Conservation (phyloP, 257 asterid species). For the Salvia miltiorrhiza region DNA sequence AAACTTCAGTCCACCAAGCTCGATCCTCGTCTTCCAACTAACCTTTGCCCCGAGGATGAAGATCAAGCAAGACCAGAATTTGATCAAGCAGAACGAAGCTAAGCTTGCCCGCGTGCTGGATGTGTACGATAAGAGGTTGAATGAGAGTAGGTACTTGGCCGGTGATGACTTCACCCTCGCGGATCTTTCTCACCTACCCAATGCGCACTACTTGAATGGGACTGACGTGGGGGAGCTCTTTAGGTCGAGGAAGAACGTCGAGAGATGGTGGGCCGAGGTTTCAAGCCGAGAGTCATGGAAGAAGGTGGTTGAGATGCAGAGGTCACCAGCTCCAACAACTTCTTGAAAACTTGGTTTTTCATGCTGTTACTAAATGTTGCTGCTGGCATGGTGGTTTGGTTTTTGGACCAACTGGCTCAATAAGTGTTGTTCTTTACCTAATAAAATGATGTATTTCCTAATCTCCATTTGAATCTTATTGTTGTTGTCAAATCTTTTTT, state of each 20-base stretch:
- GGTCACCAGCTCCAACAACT: conserved; percentile 32
- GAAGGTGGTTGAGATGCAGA: conserved; percentile 69
- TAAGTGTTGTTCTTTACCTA: not conserved
- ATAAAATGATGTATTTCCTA: not conserved
- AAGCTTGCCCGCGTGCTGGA: conserved; percentile 78
- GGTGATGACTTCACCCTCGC: conserved; percentile 80
- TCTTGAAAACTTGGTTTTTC: conserved; percentile 20
- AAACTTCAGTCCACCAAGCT: conserved; percentile 65
- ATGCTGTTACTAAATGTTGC: not conserved
- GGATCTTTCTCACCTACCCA: conserved; percentile 84
- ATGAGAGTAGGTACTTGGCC: conserved; percentile 65
- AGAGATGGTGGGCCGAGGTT: conserved; percentile 86
- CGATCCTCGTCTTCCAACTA: conserved; percentile 60
- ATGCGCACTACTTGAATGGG: conserved; percentile 40
- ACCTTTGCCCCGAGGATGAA: conserved; percentile 73
- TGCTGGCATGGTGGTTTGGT: not conserved
- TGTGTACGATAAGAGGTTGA: conserved; percentile 74
- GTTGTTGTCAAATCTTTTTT: not conserved
- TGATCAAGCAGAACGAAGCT: conserved; percentile 61
- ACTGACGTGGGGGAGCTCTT: conserved; percentile 46
- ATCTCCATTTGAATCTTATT: not conserved
- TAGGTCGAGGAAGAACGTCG: conserved; percentile 61
- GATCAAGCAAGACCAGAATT: conserved; percentile 59
- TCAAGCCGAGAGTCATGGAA: conserved; percentile 72
- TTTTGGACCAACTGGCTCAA: not conserved